Base-by-base conservation (phyloP, 805 yeast species). In the Starmerella floricola region DNA sequence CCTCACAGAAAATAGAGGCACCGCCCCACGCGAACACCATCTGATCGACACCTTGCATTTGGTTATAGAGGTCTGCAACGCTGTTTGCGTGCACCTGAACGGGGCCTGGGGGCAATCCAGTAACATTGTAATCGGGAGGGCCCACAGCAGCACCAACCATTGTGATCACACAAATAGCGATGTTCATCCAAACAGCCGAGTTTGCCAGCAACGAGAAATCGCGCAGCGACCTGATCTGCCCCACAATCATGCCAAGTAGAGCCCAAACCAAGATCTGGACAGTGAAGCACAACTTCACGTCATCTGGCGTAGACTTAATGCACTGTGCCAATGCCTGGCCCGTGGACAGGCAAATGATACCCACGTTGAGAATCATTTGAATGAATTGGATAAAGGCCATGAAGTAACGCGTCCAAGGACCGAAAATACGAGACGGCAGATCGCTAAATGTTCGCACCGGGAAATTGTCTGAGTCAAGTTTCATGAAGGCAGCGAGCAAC, bases 21-120 rank as follows among this genome's bases (percentile, higher is more conserved):
- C 74, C 74, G 31, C 73, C 74, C 60, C 67, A 69, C 3, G 72
- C 65, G 53, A 64, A 69, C 16, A 70, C 69, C 47, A 69, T 62
- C 52, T 68, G 68, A 56, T 67, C 61, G 45, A 65, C 44, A 36
- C 55, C 55, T 19, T 16, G 40, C 36, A 51, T 50, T 13, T 41
- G 42, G 24, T 23, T 35, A 10, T 17, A 26, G 16, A 51, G 34
- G 13, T 8, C 18, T 2, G 37, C 27, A 8, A 36, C 27, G 6
- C 40, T 16, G 18, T 34, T 37, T 5, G 43, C 51, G 8, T 17
- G 5, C 6, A 32, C 35, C 18, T 23, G 2, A 6, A 45, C 37
- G 2, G 42, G 42, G 3, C 20, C 27, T 20, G 37, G 18, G 13
- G 38, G 19, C 8, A 31, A 3, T 6, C 17, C 27, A 5, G 31